Conservation (phyloP, 2,329 filamentous ascomycete genomes). For the Cladosporium cucumerinum region DNA sequence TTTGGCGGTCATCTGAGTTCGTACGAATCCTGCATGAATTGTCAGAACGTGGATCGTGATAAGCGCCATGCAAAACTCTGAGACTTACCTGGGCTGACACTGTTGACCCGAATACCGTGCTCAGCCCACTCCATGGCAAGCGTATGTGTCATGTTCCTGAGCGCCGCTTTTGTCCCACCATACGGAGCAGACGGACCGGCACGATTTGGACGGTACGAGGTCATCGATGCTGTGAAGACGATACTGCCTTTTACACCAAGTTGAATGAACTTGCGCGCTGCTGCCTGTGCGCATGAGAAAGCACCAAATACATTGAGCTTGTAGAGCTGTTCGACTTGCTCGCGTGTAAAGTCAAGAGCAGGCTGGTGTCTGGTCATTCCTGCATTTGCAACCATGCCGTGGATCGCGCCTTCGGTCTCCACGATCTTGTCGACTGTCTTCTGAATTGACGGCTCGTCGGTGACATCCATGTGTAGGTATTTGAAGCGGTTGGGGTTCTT, state of each 20-base stretch:
- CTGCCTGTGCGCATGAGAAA: constrained; percentile 35
- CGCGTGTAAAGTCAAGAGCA: constrained; percentile 29
- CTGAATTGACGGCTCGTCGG: constrained; percentile 24
- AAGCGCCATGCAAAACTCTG: background rate
- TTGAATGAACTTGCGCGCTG: constrained; percentile 34
- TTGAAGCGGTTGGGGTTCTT: constrained; percentile 28
- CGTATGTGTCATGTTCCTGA: constrained; percentile 27
- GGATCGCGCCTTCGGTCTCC: constrained; percentile 24
- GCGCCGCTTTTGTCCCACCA: constrained; percentile 26
- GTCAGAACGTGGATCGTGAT: background rate
- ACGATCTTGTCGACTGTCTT: constrained; percentile 27
- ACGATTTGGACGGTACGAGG: constrained; percentile 34
- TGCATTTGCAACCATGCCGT: constrained; percentile 31
- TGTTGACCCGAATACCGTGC: constrained; percentile 28
- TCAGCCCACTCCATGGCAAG: constrained; percentile 37
- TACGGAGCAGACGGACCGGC: constrained; percentile 35
- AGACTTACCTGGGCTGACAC: constrained; percentile 23
- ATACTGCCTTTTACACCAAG: constrained; percentile 37
- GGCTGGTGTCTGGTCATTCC: constrained; percentile 33
- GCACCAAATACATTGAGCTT: constrained; percentile 39
- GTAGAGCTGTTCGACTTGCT: constrained; percentile 33
- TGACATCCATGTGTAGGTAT: constrained; percentile 32
- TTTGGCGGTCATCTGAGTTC: constrained; percentile 20
- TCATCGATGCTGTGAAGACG: constrained; percentile 37
- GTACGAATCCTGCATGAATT: constrained; percentile 20